These are phyloP conservation scores for Marsdenia floribunda DNA, from an alignment of 257 asterid species.

Conservation along the genomic window DNA sequence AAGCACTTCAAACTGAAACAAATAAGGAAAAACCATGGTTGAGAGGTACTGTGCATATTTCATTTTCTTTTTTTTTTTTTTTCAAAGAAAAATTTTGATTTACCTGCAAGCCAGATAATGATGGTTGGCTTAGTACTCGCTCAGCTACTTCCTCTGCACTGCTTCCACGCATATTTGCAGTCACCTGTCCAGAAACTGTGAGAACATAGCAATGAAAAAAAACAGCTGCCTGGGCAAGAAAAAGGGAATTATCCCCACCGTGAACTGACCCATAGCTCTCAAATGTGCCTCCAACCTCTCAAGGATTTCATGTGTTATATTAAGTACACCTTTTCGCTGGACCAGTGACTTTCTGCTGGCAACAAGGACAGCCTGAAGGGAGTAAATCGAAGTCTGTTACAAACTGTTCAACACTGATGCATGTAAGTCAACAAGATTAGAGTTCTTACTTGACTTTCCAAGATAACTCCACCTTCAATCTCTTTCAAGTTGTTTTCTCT, in stretches of 20 bases:
- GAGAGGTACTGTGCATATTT: slow-evolving; percentile 25
- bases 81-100: slow-evolving; percentile 8
- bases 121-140: slow-evolving; percentile 70
- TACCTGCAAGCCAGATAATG: slow-evolving; percentile 92
- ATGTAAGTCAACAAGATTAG: not conserved
- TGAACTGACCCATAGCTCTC: slow-evolving; percentile 80
- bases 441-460: slow-evolving; percentile 86
- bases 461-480: slow-evolving; percentile 81
- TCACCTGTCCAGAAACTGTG: slow-evolving; percentile 46
- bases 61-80: not conserved
- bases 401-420: not conserved
- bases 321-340: slow-evolving; percentile 71
- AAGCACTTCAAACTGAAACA: slow-evolving; percentile 13
- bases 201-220: slow-evolving; percentile 17
- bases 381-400: slow-evolving; percentile 6
- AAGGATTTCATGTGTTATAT: slow-evolving; percentile 87
- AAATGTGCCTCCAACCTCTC: slow-evolving; percentile 97
- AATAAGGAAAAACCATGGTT: slow-evolving; percentile 24
- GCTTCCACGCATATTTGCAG: slow-evolving; percentile 95
- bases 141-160: slow-evolving; percentile 94
- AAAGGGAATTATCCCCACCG: slow-evolving; percentile 41
- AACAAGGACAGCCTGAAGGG: slow-evolving; percentile 78
- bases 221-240: slow-evolving; percentile 4
- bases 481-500: slow-evolving; percentile 90
- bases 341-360: slow-evolving; percentile 85